Evolutionary conservation across 352 stramenopile species (phyloP).

Genomic region (Globisporangium emineosum): DNA sequence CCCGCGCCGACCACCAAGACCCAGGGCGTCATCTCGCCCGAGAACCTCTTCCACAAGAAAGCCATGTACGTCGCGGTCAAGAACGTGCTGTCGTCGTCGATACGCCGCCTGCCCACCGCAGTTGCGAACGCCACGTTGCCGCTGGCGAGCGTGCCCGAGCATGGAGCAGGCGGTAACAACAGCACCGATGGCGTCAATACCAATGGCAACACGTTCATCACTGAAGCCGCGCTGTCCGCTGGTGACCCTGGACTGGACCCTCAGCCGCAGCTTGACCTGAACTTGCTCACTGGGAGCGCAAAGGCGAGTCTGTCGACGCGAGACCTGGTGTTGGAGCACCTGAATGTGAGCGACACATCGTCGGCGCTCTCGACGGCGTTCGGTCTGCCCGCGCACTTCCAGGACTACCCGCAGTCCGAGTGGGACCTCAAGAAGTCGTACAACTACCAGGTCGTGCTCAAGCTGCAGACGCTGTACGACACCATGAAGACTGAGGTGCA

Average conservation of each 20-base stretch:
- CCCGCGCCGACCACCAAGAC: conserved; percentile 31
- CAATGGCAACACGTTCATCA: conserved; percentile 21
- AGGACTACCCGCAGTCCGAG: conserved; percentile 78
- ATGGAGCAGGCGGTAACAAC: not conserved
- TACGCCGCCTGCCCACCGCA: conserved; percentile 39
- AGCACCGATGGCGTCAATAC: no score
- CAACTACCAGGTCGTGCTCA: conserved; percentile 74
- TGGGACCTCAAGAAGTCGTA: conserved; percentile 77
- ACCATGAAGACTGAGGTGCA: conserved; percentile 52
- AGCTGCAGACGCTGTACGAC: conserved; percentile 74
- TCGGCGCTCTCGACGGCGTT: conserved; percentile 42
- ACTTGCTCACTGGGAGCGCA: not conserved
- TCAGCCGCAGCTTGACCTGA: conserved; percentile 1
- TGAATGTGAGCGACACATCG: conserved; percentile 20
- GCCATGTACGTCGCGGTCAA: conserved; percentile 58
- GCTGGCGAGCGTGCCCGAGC: conserved; percentile 26
- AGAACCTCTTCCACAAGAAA: conserved; percentile 69
- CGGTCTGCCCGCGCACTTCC: conserved; percentile 61
- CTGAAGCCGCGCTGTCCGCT: not conserved
- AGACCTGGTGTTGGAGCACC: conserved; percentile 21
- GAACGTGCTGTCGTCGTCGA: conserved; percentile 51
- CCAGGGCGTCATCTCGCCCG: conserved; percentile 56
- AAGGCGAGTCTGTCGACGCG: conserved; percentile 16
- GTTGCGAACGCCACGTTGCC: conserved; percentile 30
- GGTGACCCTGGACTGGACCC: not conserved